A percentile compares a stretch with the other conserved stretches of the same genome.
These are phyloP conservation scores for Mycena crocata DNA, from an alignment of 768 basidiomycete genomes.

Conservation along the genomic window DNA sequence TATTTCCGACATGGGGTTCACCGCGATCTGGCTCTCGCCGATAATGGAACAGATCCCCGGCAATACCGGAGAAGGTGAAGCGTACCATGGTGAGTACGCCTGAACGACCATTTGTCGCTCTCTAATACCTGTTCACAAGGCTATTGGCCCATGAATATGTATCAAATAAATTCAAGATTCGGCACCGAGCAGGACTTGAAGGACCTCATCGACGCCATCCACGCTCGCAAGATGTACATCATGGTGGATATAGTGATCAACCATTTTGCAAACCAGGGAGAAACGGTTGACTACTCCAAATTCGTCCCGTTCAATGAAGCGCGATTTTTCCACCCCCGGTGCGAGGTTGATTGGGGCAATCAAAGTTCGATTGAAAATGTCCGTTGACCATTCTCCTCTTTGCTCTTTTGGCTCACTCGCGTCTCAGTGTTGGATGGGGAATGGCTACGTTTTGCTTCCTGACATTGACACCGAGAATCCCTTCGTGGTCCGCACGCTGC, in stretches of 20 bases:
- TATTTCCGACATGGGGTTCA: conserved; percentile 70
- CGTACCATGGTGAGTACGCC: conserved; percentile 62
- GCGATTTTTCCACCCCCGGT: conserved; percentile 25
- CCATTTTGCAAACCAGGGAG: conserved; percentile 59
- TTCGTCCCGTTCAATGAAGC: conserved; percentile 23
- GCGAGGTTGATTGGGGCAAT: conserved; percentile 43
- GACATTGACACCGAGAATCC: conserved; percentile 72
- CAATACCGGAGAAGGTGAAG: conserved; percentile 64
- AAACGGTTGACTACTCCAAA: conserved; percentile 2
- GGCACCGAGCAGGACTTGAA: conserved; percentile 68
- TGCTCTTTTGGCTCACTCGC: conserved; percentile 65
- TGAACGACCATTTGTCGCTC: background rate
- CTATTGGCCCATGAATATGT: conserved; percentile 54
- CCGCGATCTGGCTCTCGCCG: conserved; percentile 77
- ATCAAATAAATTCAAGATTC: conserved; percentile 64
- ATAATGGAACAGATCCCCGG: conserved; percentile 66
- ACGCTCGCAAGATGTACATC: conserved; percentile 64
- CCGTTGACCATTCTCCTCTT: conserved; percentile 46
- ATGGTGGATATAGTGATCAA: conserved; percentile 77
- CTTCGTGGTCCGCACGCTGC: conserved; percentile 59
- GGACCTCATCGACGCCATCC: conserved; percentile 61
- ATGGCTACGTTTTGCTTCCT: conserved; percentile 62
- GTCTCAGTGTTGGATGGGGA: conserved; percentile 74
- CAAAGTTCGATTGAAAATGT: conserved; percentile 28
- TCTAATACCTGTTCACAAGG: background rate